A percentile compares a stretch with the other conserved stretches of the same genome.
Conservation (phyloP, 371 early-diverging fungal genomes). For the Rhizopus sp. region DNA sequence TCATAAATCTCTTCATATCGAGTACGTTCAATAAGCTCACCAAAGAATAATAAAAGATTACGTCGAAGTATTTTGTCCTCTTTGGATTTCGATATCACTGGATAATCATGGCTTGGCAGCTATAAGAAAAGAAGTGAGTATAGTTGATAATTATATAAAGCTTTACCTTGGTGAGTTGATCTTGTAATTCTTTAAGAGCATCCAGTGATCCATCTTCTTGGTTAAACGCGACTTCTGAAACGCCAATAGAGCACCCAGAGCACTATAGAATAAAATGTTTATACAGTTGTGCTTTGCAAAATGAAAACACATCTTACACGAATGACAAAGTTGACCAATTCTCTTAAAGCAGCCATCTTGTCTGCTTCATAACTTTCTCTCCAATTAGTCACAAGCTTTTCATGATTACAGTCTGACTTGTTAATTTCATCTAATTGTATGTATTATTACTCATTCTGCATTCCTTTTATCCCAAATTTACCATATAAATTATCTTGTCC, state of each 20-base stretch:
- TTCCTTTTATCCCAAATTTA: conserved; percentile 1
- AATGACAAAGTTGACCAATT: conserved; percentile 65
- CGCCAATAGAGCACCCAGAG: conserved; percentile 44
- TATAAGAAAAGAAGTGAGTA: conserved; percentile 13
- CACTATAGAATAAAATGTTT: conserved; percentile 22
- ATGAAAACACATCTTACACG: conserved; percentile 39
- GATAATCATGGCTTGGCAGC: conserved; percentile 63
- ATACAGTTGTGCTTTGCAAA: too few relatives aligned
- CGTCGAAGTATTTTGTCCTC: conserved; percentile 58
- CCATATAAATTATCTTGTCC: conserved; percentile 33
- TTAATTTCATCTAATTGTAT: conserved; percentile 4
- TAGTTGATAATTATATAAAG: background rate
- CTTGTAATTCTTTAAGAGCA: conserved; percentile 47
- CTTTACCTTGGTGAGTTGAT: conserved; percentile 41
- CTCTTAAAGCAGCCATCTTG: conserved; percentile 36
- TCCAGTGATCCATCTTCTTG: conserved; percentile 42
- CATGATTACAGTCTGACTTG: conserved; percentile 17
- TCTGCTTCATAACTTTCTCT: conserved; percentile 26
- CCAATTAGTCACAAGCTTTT: conserved; percentile 32
- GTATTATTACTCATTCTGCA: background rate
- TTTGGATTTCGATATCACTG: conserved; percentile 63
- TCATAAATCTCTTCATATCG: conserved; percentile 65
- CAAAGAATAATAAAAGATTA: conserved; percentile 62
- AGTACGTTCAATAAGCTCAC: conserved; percentile 59
- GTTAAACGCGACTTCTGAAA: conserved; percentile 38